Evolutionary conservation across 805 yeast genomes (phyloP).

Genomic region (Suhomyces sp.): DNA sequence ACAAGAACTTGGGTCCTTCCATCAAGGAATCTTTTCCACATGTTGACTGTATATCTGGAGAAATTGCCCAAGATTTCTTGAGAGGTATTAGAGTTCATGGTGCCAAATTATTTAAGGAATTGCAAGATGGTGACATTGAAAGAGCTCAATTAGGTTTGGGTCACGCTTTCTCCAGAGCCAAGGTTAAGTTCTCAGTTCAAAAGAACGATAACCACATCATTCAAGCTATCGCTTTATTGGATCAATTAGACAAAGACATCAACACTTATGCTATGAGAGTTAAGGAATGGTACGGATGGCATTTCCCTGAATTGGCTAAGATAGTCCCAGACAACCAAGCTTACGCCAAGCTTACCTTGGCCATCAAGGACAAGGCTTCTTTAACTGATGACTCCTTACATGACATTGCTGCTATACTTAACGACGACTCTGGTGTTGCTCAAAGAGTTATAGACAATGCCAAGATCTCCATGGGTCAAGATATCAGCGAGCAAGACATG

Average conservation of each 20-base stretch:
- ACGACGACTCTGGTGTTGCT: constrained; percentile 88
- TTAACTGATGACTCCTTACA: constrained; percentile 91
- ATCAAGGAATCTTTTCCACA: constrained; percentile 87
- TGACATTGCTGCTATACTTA: constrained; percentile 83
- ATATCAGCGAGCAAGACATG: constrained; percentile 92
- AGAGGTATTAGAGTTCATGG: constrained; percentile 95
- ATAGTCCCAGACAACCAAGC: constrained; percentile 85
- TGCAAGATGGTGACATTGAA: constrained; percentile 93
- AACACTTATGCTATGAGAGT: constrained; percentile 97
- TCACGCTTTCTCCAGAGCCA: constrained; percentile 98
- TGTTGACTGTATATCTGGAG: constrained; percentile 87
- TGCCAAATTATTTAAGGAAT: constrained; percentile 81
- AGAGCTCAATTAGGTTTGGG: constrained; percentile 98
- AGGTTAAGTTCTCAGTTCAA: constrained; percentile 97
- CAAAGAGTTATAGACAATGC: constrained; percentile 92
- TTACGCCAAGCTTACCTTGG: constrained; percentile 77
- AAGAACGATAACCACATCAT: constrained; percentile 98
- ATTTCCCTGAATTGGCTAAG: constrained; percentile 94
- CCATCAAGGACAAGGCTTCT: constrained; percentile 83
- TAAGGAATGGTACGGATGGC: constrained; percentile 99
- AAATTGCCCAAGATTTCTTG: constrained; percentile 88
- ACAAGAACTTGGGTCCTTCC: constrained; percentile 93
- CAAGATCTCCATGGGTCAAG: constrained; percentile 98
- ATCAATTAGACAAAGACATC: constrained; percentile 96
- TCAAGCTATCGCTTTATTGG: constrained; percentile 96